Conservation (phyloP, 1,284 basidiomycete genomes). For the Rhodotorula sp. region DNA sequence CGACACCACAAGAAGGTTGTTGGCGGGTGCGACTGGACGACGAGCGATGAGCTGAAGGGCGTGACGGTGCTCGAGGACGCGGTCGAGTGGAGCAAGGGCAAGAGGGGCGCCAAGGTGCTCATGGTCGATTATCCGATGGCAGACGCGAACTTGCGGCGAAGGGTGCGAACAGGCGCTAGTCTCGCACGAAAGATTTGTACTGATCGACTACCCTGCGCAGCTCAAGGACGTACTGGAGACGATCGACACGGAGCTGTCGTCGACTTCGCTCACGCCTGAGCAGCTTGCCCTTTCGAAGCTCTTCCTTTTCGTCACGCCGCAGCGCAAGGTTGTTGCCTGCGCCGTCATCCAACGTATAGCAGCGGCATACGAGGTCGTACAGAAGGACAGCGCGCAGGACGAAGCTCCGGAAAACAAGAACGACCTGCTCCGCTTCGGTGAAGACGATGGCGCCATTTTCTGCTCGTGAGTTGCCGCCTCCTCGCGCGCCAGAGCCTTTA, state of each 20-base stretch:
- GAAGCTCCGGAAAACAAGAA: not conserved
- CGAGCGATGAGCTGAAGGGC: conserved; percentile 24
- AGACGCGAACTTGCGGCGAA: conserved; percentile 43
- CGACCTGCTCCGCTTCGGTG: conserved; percentile 43
- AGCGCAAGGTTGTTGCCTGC: conserved; percentile 51
- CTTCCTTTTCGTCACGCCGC: conserved; percentile 51
- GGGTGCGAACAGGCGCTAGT: conserved; percentile 1
- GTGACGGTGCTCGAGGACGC: conserved; percentile 41
- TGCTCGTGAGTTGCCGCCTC: conserved; percentile 52
- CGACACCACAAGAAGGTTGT: conserved; percentile 52
- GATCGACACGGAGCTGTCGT: conserved; percentile 53
- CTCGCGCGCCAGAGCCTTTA: not conserved
- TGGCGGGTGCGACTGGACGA: conserved; percentile 51
- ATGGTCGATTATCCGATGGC: conserved; percentile 46
- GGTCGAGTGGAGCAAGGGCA: conserved; percentile 36
- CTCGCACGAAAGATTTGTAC: not conserved
- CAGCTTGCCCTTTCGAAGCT: conserved; percentile 52
- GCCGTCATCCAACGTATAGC: conserved; percentile 54
- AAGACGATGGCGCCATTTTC: conserved; percentile 50
- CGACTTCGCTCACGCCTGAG: conserved; percentile 49
- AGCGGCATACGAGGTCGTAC: conserved; percentile 51
- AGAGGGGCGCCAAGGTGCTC: conserved; percentile 47
- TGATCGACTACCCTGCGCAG: conserved; percentile 30
- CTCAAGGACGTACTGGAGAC: conserved; percentile 51
- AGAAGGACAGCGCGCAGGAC: conserved; percentile 7